Percentiles rank a stretch among this genome's conserved stretches.
These are phyloP conservation scores for Conoideocrella luteorostrata DNA, from an alignment of 2,329 filamentous ascomycete species.

Conservation along the genomic window DNA sequence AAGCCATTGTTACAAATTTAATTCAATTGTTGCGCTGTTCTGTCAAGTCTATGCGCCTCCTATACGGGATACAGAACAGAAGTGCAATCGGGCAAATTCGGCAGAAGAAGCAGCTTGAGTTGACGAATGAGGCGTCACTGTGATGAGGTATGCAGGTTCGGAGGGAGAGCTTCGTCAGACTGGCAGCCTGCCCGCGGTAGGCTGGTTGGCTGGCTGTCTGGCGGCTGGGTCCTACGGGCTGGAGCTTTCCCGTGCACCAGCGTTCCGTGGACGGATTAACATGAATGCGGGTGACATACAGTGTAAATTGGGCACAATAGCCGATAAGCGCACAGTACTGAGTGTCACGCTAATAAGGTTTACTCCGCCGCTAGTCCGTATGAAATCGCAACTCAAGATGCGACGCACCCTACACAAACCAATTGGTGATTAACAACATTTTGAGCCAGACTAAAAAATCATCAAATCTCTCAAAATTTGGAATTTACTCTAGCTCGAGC, in stretches of 20 bases:
- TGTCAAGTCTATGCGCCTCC: background rate
- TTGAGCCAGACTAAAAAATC: too few species aligned
- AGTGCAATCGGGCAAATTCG: background rate
- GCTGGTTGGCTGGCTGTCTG: background rate
- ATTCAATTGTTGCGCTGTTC: background rate
- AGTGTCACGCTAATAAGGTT: too few species aligned
- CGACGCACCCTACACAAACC: too few species aligned
- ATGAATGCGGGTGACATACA: background rate
- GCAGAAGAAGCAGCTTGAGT: slow-evolving; percentile 4
- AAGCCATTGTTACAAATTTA: slow-evolving; percentile 57
- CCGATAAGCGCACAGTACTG: too few species aligned
- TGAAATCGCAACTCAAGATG: too few species aligned
- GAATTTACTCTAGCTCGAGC: too few species aligned
- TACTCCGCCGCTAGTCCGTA: too few species aligned
- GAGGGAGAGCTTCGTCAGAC: slow-evolving; percentile 34
- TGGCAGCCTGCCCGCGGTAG: slow-evolving; percentile 26
- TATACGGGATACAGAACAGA: background rate
- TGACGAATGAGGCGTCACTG: slow-evolving; percentile 2
- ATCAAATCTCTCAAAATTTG: too few species aligned
- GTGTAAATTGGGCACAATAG: too few species aligned
- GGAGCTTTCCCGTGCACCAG: background rate
- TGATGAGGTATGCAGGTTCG: slow-evolving; percentile 1
- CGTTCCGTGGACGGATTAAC: slow-evolving; percentile 5
- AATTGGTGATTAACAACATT: too few species aligned
- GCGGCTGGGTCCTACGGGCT: too few species aligned